Percentiles rank a stretch among this genome's conserved stretches.
phyloP scores from a whole-genome alignment of 768 basidiomycete species.

The Hericium erinaceus region DNA sequence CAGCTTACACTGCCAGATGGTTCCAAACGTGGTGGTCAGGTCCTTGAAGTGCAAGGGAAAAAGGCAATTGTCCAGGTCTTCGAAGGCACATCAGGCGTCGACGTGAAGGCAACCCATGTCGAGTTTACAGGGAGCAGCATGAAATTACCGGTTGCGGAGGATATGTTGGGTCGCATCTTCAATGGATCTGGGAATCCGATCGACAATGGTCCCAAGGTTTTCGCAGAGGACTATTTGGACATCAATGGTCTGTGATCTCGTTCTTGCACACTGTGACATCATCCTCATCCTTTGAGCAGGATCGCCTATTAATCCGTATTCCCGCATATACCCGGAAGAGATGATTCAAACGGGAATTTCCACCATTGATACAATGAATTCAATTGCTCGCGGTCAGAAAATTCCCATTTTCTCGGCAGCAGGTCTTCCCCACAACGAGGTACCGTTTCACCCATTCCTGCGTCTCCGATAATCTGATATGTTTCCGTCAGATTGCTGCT shows the following conservation, averaged over 20 bases:
- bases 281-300: conserved; percentile 35
- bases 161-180: conserved; percentile 98
- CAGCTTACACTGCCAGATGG: conserved; percentile 93
- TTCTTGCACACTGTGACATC: neutral
- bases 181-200: conserved; percentile 98
- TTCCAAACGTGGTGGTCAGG: conserved; percentile 90
- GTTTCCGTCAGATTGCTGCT: conserved; percentile 74
- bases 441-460: conserved; percentile 25
- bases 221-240: conserved; percentile 98
- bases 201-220: conserved; percentile 97
- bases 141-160: conserved; percentile 97
- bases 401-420: conserved; percentile 99
- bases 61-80: conserved; percentile 99
- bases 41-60: conserved; percentile 95
- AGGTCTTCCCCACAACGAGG: conserved; percentile 98
- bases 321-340: conserved; percentile 99
- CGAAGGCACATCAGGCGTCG: conserved; percentile 95
- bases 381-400: conserved; percentile 99
- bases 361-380: conserved; percentile 96
- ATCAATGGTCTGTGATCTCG: conserved; percentile 73
- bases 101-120: conserved; percentile 95
- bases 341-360: conserved; percentile 99
- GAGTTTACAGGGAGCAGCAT: conserved; percentile 98
- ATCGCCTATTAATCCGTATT: conserved; percentile 95
- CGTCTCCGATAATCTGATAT: conserved; percentile 3